Conservation (phyloP, 192 early-diverging fungal genomes). For the Coemansia erecta region DNA sequence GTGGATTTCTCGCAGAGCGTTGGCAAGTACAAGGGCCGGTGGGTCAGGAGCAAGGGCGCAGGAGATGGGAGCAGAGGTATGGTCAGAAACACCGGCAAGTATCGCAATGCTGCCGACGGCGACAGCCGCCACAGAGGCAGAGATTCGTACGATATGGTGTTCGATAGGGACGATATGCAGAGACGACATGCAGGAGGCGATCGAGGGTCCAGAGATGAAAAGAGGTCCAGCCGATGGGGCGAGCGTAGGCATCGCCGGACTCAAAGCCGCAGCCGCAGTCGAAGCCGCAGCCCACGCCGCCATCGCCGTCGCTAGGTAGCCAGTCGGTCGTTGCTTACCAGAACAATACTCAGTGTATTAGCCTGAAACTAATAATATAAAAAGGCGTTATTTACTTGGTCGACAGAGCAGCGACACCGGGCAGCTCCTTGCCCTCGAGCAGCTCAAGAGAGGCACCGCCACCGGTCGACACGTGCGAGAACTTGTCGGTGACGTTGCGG, state of each 20-base stretch:
- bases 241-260: not conserved
- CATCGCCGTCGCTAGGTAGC: not conserved
- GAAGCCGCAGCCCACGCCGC: conserved; percentile 10
- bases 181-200: not conserved
- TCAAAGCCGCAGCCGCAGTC: not conserved
- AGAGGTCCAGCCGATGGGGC: not conserved
- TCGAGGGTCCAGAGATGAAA: not conserved
- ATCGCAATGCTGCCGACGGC: not conserved
- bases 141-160: conserved; percentile 30
- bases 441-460: conserved; percentile 96
- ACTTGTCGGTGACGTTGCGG: conserved; percentile 75
- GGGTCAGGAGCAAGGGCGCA: conserved; percentile 49
- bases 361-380: conserved; percentile 8
- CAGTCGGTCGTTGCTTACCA: not conserved
- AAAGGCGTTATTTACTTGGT: conserved; percentile 39
- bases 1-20: conserved; percentile 99
- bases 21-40: conserved; percentile 75
- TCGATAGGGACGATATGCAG: conserved; percentile 15
- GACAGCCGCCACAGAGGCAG: not conserved
- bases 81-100: conserved; percentile 12
- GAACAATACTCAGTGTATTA: too few relatives aligned
- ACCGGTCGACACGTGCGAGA: conserved; percentile 94
- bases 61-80: not conserved
- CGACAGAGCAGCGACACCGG: conserved; percentile 72
- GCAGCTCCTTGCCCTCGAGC: conserved; percentile 90